Evolutionary conservation across 805 yeast species (phyloP).

Genomic region (Suhomyces canberraensis): DNA sequence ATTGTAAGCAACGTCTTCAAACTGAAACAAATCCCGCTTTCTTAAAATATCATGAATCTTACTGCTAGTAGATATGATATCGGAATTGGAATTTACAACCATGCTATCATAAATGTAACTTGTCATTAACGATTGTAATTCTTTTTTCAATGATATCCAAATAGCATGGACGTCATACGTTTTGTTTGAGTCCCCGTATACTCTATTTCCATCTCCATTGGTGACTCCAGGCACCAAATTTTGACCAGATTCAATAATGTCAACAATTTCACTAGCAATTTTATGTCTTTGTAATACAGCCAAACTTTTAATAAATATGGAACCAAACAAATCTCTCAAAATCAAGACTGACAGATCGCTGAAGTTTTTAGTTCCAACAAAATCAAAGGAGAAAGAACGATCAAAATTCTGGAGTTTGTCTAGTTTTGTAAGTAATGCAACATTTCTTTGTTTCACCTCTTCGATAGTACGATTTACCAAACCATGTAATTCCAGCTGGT

Average conservation of each 20-base stretch:
- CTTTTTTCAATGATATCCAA: slow-evolving; percentile 34
- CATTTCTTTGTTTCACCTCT: slow-evolving; percentile 58
- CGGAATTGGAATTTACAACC: slow-evolving; percentile 5
- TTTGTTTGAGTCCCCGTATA: slow-evolving; percentile 1
- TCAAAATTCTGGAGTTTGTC: slow-evolving; percentile 31
- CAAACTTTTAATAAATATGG: slow-evolving; percentile 60
- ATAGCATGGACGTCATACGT: slow-evolving; percentile 18
- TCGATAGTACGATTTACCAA: slow-evolving; percentile 61
- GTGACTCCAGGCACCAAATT: slow-evolving; percentile 3
- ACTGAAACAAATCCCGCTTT: slow-evolving; percentile 25
- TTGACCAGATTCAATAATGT: slow-evolving; percentile 24
- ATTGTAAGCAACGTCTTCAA: slow-evolving; percentile 28
- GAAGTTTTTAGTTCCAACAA: slow-evolving; percentile 24
- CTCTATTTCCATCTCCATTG: background rate
- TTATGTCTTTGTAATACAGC: slow-evolving; percentile 69
- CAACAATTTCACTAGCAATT: slow-evolving; percentile 57
- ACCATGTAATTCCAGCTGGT: slow-evolving; percentile 60
- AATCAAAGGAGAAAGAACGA: slow-evolving; percentile 15
- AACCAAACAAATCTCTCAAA: slow-evolving; percentile 67
- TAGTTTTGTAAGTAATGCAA: slow-evolving; percentile 29
- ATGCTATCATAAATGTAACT: slow-evolving; percentile 29
- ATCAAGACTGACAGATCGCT: slow-evolving; percentile 53
- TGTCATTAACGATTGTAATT: slow-evolving; percentile 28
- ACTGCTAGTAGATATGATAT: slow-evolving; percentile 8
- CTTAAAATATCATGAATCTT: slow-evolving; percentile 21